A percentile compares a stretch with the other conserved stretches of the same genome.
These are phyloP conservation scores for Erodium trifolium DNA, from an alignment of 441 rosid species.

Conservation along the genomic window DNA sequence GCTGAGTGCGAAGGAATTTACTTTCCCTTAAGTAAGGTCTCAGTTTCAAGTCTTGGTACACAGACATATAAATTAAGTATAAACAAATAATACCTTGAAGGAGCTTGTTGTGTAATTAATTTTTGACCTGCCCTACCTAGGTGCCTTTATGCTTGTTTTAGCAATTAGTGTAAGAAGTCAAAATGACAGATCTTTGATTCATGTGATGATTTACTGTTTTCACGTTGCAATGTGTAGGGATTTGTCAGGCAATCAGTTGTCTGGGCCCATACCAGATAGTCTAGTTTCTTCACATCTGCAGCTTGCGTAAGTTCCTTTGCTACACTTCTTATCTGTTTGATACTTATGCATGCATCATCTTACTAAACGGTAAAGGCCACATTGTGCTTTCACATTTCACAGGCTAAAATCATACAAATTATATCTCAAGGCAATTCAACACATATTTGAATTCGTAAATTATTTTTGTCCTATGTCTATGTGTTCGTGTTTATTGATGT, in stretches of 20 bases:
- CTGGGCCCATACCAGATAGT: constrained; percentile 80
- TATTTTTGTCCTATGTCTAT: not conserved
- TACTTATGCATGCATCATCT: not conserved
- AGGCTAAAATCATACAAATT: too few relatives aligned
- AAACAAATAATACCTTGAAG: too few relatives aligned
- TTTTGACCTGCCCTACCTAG: too few relatives aligned
- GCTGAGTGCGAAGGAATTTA: too few relatives aligned
- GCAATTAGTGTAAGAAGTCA: not conserved
- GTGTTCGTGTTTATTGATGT: not conserved
- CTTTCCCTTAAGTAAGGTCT: too few relatives aligned
- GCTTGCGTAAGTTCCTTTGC: constrained; percentile 47
- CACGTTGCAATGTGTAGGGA: constrained; percentile 42
- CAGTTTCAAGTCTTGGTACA: too few relatives aligned
- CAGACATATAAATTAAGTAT: too few relatives aligned
- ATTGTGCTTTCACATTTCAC: not conserved
- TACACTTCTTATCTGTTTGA: not conserved
- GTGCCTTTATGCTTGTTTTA: too few relatives aligned
- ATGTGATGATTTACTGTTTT: constrained; percentile 5
- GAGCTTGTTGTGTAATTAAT: too few relatives aligned
- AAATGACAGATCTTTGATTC: not conserved
- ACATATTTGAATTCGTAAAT: not conserved
- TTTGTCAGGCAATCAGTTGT: constrained; percentile 65
- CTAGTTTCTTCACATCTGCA: constrained; percentile 57
- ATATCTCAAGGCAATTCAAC: not conserved
- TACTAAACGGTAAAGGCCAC: not conserved